Base-by-base conservation (phyloP, 495 filamentous ascomycete species). In the Daldinia childiae region DNA sequence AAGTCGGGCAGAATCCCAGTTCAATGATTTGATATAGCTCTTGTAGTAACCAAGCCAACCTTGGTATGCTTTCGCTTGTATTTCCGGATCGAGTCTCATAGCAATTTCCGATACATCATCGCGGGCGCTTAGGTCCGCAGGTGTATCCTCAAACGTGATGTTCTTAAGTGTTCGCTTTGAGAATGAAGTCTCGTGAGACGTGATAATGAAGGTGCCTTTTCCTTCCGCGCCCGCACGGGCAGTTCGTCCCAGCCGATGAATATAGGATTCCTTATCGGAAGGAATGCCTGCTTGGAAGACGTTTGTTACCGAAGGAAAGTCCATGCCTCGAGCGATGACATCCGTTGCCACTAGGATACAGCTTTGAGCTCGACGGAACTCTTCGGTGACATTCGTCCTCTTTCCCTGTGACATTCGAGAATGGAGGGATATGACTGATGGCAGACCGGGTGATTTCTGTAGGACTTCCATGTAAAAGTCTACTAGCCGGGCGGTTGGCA, bases 191-290 rank as follows among this genome's bases (percentile, higher is more conserved):
- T 92, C 90, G 39, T 79, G 74, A 39, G 87, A 63, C 3, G 87
- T 87, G 65, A 92, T 80, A 52, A 92, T 79, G 73, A 91, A 87
- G 39, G 90, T 83, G 17, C 89, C 90, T 62, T 88, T 84, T n/a
- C 90, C 90, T 52, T 89, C 88, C 17, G 87, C 88, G 24, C 89
- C 90, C 24, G 89, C 90, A 69, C 91, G 88, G 3, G 84, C 91
- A 2, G 91, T 93, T 19, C 91, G 89, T 17, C 91, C 91, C 6
- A 92, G 82, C 26, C 91, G 90, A 74, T 93, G 91, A 62, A 93
- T 85, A 79, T 93, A 93, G 48, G 89, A 87, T 68, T 91, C 88
- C 26, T 84, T 83, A 57, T 85, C 83, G 1, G 83, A 75, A 9
- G 91, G 90, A 19, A 89, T 69, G 30, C 90, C 90, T 6, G 90